Evolutionary conservation across 371 early-diverging fungal genomes (phyloP), one percentile per base, ranked within the genome.

Genomic region (Apophysomyces elegans): DNA sequence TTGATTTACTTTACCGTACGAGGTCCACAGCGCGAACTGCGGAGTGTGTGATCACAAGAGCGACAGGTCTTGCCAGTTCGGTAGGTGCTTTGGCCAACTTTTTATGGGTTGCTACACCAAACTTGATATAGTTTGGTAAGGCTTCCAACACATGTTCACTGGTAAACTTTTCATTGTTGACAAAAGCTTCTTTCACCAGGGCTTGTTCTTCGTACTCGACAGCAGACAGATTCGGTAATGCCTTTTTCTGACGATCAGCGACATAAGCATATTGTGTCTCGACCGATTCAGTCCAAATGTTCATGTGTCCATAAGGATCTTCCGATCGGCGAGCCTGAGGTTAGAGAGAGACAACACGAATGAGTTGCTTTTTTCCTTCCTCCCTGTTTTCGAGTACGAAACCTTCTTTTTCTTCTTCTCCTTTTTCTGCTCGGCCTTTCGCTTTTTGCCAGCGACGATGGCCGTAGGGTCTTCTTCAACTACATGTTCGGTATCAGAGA

Each of bases 1-100:
- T 50, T 12, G 36, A 35, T 61, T 57, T 18, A 13, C 37, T 14
- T 64, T 72, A 84, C 65, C 88, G 81, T 37, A 85, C 85, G 45
- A 95, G 76, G 41, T 91, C 89, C 0, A 91, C 84, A 1, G 90
- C 88, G 16, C 94, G 84, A 45, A 93, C 78, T 9, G 94, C 95
- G 18, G 93, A 89, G 26, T 89, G 83, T 26, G 91, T 86, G 3
- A 95, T 64, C 36, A 95, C 83, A 35, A 95, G 67, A 4, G 90
- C 88, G 11, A 85, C 81, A 7, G 92, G 93, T 1, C 87, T 86
- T 58, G 79, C 85, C 5, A 71, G 77, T 37, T 76, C 74, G 16
- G 78, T 81, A 35, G 84, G 85, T 39, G 78, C 81, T 61, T 85
- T 78, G 4, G 75, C 70, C 56, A 89, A 68, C 46, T 86, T 85